Conservation (phyloP, 805 yeast species). For the Saccharomycopsis sp. region DNA sequence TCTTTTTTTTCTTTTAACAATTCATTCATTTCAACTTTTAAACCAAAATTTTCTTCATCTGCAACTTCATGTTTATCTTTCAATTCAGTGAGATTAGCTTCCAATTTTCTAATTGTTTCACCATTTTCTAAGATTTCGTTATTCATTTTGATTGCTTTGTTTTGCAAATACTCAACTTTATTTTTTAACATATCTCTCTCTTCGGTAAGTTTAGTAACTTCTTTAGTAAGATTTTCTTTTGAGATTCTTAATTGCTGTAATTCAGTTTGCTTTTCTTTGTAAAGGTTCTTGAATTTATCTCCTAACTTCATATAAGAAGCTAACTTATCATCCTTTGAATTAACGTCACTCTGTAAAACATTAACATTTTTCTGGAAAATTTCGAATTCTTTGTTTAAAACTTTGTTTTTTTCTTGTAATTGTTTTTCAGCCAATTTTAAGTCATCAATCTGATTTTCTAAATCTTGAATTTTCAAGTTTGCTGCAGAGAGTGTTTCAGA, state of each 20-base stretch:
- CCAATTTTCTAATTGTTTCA: background rate
- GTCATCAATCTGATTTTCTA: constrained; percentile 9
- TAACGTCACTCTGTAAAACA: constrained; percentile 6
- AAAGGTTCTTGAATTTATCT: constrained; percentile 15
- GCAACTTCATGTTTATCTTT: constrained; percentile 10
- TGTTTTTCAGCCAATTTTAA: constrained; percentile 17
- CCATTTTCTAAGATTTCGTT: constrained; percentile 2
- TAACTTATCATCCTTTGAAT: constrained; percentile 13
- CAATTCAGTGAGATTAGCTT: constrained; percentile 1
- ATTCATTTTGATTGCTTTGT: constrained; percentile 5
- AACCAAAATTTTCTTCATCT: constrained; percentile 14
- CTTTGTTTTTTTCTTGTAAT: constrained; percentile 16
- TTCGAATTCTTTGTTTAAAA: constrained; percentile 18
- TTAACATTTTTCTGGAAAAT: constrained; percentile 16
- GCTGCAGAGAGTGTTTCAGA: constrained; percentile 11
- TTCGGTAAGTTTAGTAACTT: constrained; percentile 10
- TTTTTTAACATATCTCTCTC: constrained; percentile 8
- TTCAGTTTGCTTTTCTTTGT: constrained; percentile 18
- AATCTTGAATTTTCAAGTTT: background rate
- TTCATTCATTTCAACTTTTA: constrained; percentile 12
- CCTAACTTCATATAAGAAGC: constrained; percentile 10
- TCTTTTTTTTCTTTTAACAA: constrained; percentile 3
- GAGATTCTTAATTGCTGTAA: constrained; percentile 6
- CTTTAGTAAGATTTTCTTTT: background rate
- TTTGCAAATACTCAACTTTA: constrained; percentile 11